Conservation (phyloP, 495 filamentous ascomycete genomes). For the Penicillium pulvis region DNA sequence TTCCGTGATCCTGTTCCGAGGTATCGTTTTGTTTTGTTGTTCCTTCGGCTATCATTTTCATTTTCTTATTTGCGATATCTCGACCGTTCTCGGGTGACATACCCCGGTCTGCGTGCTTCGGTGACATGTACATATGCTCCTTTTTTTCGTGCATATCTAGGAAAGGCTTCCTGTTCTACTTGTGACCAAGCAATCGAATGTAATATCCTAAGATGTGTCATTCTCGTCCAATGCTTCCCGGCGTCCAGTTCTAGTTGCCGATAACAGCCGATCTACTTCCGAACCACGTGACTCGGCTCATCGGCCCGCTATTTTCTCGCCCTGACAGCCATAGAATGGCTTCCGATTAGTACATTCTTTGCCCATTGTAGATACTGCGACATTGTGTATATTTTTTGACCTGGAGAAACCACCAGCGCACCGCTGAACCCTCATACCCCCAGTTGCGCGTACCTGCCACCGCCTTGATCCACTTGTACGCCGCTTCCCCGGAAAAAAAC, state of each 20-base stretch:
- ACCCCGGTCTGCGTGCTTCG: conserved; percentile 22
- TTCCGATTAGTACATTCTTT: conserved; percentile 8
- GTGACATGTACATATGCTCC: conserved; percentile 32
- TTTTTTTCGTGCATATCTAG: conserved; percentile 28
- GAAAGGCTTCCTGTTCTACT: background rate
- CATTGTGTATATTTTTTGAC: background rate
- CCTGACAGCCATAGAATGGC: background rate
- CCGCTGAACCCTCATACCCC: background rate
- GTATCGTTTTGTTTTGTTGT: background rate
- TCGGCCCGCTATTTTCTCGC: conserved; percentile 27
- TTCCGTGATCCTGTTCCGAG: background rate
- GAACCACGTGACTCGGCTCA: conserved; percentile 35
- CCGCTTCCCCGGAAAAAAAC: conserved; percentile 23
- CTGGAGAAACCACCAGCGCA: background rate
- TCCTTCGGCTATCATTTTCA: background rate
- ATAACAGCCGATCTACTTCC: background rate
- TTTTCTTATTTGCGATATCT: conserved; percentile 7
- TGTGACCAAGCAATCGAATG: background rate
- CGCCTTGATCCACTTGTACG: background rate
- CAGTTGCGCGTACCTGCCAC: background rate
- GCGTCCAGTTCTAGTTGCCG: conserved; percentile 4
- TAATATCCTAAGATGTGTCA: background rate
- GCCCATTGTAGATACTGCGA: conserved; percentile 2
- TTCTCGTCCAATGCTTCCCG: background rate
- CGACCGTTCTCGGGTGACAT: conserved; percentile 13